Base-by-base conservation (phyloP, 768 basidiomycete species). In the Amanita muscaria region DNA sequence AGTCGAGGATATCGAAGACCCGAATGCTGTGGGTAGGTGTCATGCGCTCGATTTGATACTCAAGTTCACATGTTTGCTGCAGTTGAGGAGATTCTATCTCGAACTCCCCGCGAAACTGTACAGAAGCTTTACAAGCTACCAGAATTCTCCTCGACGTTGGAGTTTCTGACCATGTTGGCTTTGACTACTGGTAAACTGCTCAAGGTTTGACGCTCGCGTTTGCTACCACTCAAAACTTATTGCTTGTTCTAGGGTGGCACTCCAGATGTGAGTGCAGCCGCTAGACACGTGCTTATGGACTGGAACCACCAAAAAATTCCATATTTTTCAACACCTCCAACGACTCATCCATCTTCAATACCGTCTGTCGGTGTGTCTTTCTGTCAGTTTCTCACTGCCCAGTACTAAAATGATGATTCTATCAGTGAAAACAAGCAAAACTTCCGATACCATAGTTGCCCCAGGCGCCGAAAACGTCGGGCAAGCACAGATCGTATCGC, bases 251-350 rank as follows among this genome's bases (percentile, higher is more conserved):
- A 88, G 84, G 92, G 92, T 23, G 94, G 94, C 37, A 84, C 90
- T 0, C 93, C 94, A 2, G 91, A 97, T 61, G 60, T 93, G 24
- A 77, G 83, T 33, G 71, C 84, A 5, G 76, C 90, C 0, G 90
- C 93, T 0, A 80, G 88, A 25, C 79, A 83, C 11, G 74, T 97
- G 18, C 62, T 97, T 1, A 76, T 70, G 40, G 92, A 99, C 59
- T 99, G 94, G 93, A 97, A 97, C 55, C 79, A 88, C 46, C 91
- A 96, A 59, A 93, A 90, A 57, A 94, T 97, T 9, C 85, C 88
- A 0, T 98, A 88, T 64, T 88, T 73, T 65, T 88, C 90, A 3
- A 59, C 67, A 2, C 90, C 92, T 8, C 92, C 94, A 0, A 56
- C 68, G 5, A 59, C 88, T 2, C 89, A 93, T 58, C 83, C 88